A percentile compares a stretch with the other conserved stretches of the same genome.
These are phyloP conservation scores for Isatis tinctoria DNA, from an alignment of 345 rosid genomes.

Conservation along the genomic window DNA sequence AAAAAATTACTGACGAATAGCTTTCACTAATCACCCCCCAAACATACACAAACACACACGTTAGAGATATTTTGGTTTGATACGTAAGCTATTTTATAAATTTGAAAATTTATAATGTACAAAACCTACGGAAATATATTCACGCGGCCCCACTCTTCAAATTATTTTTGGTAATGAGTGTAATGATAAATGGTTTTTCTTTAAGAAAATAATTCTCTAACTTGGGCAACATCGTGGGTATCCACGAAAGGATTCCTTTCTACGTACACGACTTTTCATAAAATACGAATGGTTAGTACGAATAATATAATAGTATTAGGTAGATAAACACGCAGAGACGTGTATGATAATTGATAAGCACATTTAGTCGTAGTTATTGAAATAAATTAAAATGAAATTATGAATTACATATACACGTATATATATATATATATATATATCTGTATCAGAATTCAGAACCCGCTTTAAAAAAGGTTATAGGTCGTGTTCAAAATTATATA, in stretches of 20 bases:
- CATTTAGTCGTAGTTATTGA: not conserved
- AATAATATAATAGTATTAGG: not conserved
- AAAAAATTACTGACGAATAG: not conserved
- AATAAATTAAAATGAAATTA: not conserved
- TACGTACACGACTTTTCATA: constrained; percentile 24
- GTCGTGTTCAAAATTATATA: too few species aligned
- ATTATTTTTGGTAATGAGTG: not conserved
- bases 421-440: not conserved
- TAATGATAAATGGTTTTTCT: not conserved
- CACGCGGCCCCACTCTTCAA: not conserved
- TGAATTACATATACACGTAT: not conserved
- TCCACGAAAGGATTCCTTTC: not conserved
- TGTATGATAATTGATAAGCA: constrained; percentile 13
- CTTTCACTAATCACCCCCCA: not conserved
- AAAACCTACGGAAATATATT: constrained; percentile 5
- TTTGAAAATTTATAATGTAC: not conserved
- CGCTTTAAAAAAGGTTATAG: not conserved
- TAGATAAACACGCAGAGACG: constrained; percentile 15
- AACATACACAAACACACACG: not conserved
- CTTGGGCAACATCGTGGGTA: constrained; percentile 7
- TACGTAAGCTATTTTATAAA: not conserved
- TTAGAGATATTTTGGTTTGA: not conserved
- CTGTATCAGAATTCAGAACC: too few species aligned
- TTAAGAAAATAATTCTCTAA: constrained; percentile 6
- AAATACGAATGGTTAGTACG: constrained; percentile 3